Evolutionary conservation across 306 rosid species (phyloP), one percentile per base, ranked within the genome.

Genomic region (Sesbania bispinosa): DNA sequence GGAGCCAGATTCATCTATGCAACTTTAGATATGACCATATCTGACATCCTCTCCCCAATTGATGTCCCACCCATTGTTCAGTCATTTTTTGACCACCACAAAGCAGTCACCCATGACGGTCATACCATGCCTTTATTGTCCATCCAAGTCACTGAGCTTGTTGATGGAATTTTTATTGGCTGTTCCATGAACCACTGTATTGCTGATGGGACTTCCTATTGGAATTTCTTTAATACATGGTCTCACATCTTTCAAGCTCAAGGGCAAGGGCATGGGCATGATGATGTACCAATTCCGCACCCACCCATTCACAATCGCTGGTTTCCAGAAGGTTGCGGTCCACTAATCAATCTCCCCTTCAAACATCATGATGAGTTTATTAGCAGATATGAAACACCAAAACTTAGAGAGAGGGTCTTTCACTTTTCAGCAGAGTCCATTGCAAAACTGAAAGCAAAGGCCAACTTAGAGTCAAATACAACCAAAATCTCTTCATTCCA

Each of bases 121-220:
- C 96, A 89, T 72, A 71, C 77, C 42, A 5, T 32, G 36, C 36
- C 94, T 10, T 39, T 89, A 66, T 58, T 92, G 1, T 48, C 95
- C 1, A 29, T 84, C 47, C 81, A 92, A 52, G 85, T 88, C 32
- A 88, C 92, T 0, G 89, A 92, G 19, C 32, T 89, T 2, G 2
- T 53, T 0, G 95, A 89, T 45, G 96, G 89, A 5, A 70, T 89
- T 47, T 88, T 88, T 85, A 75, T 92, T 0, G 98, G 90, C 1
- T 84, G 87, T 48, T 89, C 95, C 46, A 55, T 86, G 68, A 86
- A 83, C 53, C 96, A 89, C n/a, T 0, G 0, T 9, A 2, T 88
- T 2, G 88, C 5, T 3, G 89, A 92, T 50, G 94, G 92, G 6
- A 85, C 85, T 10, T 58, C 88, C 6, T 87, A 60, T 61, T 92